Conservation (phyloP, 345 rosid species). For the Eucalyptus albens region DNA sequence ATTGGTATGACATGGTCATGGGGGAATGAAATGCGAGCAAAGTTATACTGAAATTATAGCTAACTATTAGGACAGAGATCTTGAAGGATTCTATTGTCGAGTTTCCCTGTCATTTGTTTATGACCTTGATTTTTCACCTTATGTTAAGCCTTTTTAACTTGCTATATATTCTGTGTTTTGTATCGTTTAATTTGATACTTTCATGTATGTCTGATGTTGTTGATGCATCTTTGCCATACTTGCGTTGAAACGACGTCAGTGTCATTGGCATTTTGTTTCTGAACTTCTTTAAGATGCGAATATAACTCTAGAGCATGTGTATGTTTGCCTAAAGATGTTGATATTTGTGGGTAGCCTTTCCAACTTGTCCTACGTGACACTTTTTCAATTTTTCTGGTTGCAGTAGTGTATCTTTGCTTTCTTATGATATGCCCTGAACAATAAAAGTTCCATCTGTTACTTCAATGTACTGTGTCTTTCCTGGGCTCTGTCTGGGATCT, state of each 20-base stretch:
- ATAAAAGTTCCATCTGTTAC: too few species aligned
- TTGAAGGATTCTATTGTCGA: background rate
- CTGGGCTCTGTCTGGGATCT: too few species aligned
- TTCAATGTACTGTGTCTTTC: too few species aligned
- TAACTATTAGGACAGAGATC: background rate
- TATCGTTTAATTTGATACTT: background rate
- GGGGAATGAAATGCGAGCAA: background rate
- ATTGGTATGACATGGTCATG: background rate
- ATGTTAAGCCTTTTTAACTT: background rate
- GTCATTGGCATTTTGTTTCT: background rate
- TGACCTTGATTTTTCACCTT: background rate
- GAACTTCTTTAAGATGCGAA: background rate
- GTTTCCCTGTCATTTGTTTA: background rate
- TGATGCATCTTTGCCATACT: background rate
- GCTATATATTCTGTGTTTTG: background rate
- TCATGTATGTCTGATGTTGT: accelerated
- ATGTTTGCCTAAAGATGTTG: background rate
- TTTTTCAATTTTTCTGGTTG: too few species aligned
- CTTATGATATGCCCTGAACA: too few species aligned
- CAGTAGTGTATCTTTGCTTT: too few species aligned
- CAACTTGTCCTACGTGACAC: too few species aligned
- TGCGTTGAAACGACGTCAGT: background rate
- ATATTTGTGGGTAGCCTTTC: background rate
- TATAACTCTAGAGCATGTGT: background rate
- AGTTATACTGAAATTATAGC: too few species aligned